Percentiles rank a stretch among this genome's conserved stretches.
Conservation (phyloP, 495 filamentous ascomycete species). For the Cercophora sp. region DNA sequence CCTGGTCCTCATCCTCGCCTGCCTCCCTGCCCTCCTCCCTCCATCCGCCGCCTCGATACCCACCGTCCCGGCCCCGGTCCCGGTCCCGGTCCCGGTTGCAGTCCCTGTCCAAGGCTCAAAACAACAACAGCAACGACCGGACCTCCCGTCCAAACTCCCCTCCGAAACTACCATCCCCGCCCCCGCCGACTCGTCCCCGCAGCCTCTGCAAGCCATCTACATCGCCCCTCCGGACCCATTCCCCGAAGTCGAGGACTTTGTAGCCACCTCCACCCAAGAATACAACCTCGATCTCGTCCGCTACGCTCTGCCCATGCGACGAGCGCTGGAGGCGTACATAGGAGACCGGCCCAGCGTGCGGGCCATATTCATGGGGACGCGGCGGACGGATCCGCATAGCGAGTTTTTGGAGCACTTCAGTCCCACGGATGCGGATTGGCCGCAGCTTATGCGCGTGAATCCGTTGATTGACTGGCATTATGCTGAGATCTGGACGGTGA, state of each 20-base stretch:
- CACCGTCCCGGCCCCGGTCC: background rate
- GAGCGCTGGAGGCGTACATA: slow-evolving; percentile 75
- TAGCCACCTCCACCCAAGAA: slow-evolving; percentile 51
- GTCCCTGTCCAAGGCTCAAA: no score
- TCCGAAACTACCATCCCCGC: background rate
- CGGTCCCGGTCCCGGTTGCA: background rate
- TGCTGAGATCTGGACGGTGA: slow-evolving; percentile 83
- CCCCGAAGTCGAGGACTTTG: slow-evolving; percentile 78
- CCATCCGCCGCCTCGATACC: slow-evolving; percentile 8
- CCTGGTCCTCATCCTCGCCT: slow-evolving; percentile 79
- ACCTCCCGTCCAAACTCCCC: background rate
- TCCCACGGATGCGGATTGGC: slow-evolving; percentile 85
- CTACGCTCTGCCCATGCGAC: slow-evolving; percentile 74
- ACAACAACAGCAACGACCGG: slow-evolving; percentile 24
- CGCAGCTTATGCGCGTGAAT: slow-evolving; percentile 85
- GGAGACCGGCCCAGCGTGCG: slow-evolving; percentile 56
- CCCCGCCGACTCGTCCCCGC: no score
- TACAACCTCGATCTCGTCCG: slow-evolving; percentile 77
- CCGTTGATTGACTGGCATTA: slow-evolving; percentile 98
- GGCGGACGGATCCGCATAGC: slow-evolving; percentile 90
- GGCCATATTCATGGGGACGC: slow-evolving; percentile 89
- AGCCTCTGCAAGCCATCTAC: slow-evolving; percentile 76
- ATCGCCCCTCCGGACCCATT: slow-evolving; percentile 80
- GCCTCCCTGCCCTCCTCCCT: slow-evolving; percentile 39
- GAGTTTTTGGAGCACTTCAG: slow-evolving; percentile 73